Conservation (phyloP, 2,329 filamentous ascomycete genomes). For the Penicillium hordei region DNA sequence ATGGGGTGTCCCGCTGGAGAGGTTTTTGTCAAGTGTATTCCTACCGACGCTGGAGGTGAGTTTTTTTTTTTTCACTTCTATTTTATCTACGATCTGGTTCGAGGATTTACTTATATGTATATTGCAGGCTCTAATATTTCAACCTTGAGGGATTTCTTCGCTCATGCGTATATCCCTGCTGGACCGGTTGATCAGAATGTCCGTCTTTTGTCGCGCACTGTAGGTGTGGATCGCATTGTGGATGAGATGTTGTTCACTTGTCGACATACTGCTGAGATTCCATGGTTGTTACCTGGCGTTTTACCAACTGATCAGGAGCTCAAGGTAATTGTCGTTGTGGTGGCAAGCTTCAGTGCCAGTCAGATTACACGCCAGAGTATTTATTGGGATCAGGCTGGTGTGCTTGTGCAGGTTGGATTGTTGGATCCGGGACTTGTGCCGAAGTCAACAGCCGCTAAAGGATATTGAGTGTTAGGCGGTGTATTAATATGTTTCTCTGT, state of each 20-base stretch:
- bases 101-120: background rate
- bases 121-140: conserved; percentile 21
- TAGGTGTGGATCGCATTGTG: conserved; percentile 57
- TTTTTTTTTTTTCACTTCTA: background rate
- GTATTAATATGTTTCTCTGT: too few species aligned
- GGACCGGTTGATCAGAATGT: conserved; percentile 50
- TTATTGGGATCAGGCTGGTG: conserved; percentile 64
- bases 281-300: conserved; percentile 58
- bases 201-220: conserved; percentile 55
- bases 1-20: conserved; percentile 11
- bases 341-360: conserved; percentile 43
- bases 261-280: conserved; percentile 54
- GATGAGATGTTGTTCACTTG: conserved; percentile 59
- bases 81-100: background rate
- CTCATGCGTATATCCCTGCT: conserved; percentile 52
- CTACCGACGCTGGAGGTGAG: conserved; percentile 40
- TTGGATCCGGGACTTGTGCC: conserved; percentile 56
- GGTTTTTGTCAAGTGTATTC: conserved; percentile 36
- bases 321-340: conserved; percentile 53
- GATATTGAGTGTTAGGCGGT: background rate
- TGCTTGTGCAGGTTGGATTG: conserved; percentile 59
- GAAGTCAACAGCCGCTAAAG: background rate
- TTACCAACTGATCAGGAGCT: conserved; percentile 55
- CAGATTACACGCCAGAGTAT: conserved; percentile 52
- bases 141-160: conserved; percentile 50